Evolutionary conservation across 2,329 filamentous ascomycete genomes (phyloP).

Genomic region (Fusarium sp.): DNA sequence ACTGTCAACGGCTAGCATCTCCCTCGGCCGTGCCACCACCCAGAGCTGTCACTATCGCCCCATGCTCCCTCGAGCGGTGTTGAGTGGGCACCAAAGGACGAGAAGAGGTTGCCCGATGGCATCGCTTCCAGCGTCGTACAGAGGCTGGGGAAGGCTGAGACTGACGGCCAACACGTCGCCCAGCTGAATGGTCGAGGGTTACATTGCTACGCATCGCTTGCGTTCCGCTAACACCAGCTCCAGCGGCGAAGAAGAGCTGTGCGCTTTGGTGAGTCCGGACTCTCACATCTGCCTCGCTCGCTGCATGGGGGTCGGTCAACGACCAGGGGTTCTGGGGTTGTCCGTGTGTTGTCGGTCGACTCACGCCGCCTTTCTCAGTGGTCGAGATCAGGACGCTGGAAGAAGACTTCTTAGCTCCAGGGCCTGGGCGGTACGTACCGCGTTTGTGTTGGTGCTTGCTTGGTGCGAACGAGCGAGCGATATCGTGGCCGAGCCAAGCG

Average conservation of each 20-base stretch:
- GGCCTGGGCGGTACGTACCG: conserved; percentile 13
- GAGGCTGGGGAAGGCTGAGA: conserved; percentile 12
- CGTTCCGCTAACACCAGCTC: conserved; percentile 16
- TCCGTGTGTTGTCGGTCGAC: conserved; percentile 14
- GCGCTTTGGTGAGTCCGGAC: conserved; percentile 5
- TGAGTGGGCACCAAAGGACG: background rate
- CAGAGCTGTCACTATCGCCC: conserved; percentile 19
- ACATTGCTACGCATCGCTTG: conserved; percentile 23
- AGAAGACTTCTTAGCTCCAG: conserved; percentile 14
- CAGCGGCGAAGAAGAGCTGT: conserved; percentile 6
- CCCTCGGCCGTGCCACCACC: conserved; percentile 19
- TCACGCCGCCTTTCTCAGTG: conserved; percentile 10
- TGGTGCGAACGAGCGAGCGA: conserved; percentile 28
- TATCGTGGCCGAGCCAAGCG: background rate
- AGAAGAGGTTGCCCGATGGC: background rate
- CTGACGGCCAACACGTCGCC: background rate
- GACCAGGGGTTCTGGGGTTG: conserved; percentile 11
- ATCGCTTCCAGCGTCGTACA: conserved; percentile 10
- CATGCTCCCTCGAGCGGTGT: conserved; percentile 2
- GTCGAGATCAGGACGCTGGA: conserved; percentile 9
- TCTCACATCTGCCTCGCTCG: conserved; percentile 16
- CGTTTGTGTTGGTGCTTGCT: background rate
- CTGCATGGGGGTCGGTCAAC: conserved; percentile 10
- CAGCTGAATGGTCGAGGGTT: conserved; percentile 23
- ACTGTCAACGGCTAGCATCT: conserved; percentile 19